Conservation (phyloP, 2,329 filamentous ascomycete genomes). For the Cytospora leucostoma region DNA sequence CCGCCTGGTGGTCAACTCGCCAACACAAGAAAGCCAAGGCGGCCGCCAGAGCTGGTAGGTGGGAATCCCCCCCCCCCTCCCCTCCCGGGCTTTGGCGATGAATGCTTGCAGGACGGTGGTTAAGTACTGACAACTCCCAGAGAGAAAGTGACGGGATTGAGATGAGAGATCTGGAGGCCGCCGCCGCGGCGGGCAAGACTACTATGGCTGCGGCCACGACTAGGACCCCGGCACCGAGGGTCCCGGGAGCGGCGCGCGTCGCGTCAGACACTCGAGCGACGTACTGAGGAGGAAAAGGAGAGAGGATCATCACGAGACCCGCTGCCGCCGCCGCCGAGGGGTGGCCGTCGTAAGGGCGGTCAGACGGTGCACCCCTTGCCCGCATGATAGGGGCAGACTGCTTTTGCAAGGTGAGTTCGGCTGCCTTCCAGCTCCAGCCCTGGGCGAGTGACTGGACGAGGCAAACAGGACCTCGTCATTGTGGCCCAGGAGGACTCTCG, state of each 20-base stretch:
- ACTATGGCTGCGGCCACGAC: background rate
- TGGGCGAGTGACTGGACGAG: background rate
- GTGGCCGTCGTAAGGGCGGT: background rate
- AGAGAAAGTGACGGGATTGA: constrained; percentile 1
- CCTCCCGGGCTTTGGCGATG: background rate
- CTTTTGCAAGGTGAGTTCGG: background rate
- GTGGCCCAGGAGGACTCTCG: background rate
- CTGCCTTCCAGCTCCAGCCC: background rate
- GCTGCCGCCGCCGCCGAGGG: background rate
- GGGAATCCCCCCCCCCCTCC: background rate
- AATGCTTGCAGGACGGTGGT: background rate
- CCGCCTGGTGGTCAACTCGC: constrained; percentile 6
- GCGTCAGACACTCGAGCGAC: background rate
- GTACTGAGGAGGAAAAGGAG: too few species aligned
- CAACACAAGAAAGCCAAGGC: constrained; percentile 9
- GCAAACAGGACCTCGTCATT: background rate
- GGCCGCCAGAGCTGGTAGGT: background rate
- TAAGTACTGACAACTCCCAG: background rate
- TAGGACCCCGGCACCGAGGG: background rate
- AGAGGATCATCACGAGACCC: too few species aligned
- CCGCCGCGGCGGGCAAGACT: background rate
- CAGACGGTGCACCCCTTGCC: background rate
- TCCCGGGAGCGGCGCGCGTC: background rate
- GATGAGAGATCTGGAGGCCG: constrained; percentile 11
- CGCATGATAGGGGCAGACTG: background rate